A percentile compares a stretch with the other conserved stretches of the same genome.
phyloP scores from a whole-genome alignment of 345 rosid genomes.

The Stellera chamaejasme region DNA sequence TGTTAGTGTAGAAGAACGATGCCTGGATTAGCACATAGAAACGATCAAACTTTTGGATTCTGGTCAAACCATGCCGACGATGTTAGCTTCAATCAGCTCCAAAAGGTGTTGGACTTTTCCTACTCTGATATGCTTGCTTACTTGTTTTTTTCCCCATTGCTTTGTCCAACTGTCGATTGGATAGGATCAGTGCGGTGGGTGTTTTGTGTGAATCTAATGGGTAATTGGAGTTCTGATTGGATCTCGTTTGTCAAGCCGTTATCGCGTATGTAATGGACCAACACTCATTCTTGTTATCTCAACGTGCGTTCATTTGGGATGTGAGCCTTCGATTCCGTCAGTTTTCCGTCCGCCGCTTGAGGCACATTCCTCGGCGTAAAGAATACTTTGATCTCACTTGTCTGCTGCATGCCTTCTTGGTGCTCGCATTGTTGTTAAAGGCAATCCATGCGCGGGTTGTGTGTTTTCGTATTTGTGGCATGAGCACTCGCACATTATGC shows the following conservation, averaged over 20 bases:
- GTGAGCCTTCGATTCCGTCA: conserved; percentile 13
- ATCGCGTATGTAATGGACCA: conserved; percentile 4
- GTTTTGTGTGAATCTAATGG: conserved; percentile 9
- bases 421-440: conserved; percentile 1
- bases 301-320: conserved; percentile 7
- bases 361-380: neutral
- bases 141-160: conserved; percentile 1
- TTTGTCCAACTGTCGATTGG: conserved; percentile 9
- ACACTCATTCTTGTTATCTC: conserved; percentile 10
- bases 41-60: conserved; percentile 59
- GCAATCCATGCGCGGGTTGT: neutral
- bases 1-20: conserved; percentile 32
- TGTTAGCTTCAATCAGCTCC: conserved; percentile 67
- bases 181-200: conserved; percentile 20
- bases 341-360: neutral
- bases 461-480: neutral
- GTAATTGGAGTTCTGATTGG: conserved; percentile 23
- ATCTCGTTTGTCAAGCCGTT: conserved; percentile 21
- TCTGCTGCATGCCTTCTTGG: neutral
- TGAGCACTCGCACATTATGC: conserved; percentile 1
- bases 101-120: conserved; percentile 43
- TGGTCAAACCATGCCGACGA: conserved; percentile 71
- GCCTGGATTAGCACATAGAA: conserved; percentile 75
- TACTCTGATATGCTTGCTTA: conserved; percentile 1
- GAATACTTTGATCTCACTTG: neutral